Conservation (phyloP, 306 rosid genomes). For the Datisca glomerata region DNA sequence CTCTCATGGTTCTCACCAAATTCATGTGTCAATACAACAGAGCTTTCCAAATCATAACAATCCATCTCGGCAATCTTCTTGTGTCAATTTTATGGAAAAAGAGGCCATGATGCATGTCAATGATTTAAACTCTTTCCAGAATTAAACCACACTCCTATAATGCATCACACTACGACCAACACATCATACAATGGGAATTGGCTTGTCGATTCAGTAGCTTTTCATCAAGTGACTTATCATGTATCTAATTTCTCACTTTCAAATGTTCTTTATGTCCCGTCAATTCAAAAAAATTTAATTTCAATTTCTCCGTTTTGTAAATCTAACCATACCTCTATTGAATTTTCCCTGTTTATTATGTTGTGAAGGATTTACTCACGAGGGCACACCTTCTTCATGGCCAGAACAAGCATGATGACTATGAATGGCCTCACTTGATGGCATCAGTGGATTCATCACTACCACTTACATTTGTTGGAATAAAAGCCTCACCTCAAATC, state of each 20-base stretch:
- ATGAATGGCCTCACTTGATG: background rate
- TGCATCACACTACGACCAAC: background rate
- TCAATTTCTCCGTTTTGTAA: too few species aligned
- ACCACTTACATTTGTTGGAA: background rate
- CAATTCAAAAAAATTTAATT: background rate
- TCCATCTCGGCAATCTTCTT: too few species aligned
- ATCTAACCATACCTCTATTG: background rate
- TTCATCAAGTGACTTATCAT: background rate
- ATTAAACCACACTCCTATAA: background rate
- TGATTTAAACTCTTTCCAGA: background rate
- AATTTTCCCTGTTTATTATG: background rate
- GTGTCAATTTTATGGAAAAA: background rate
- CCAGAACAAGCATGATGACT: background rate
- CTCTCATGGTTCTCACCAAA: too few species aligned
- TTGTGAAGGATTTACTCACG: background rate
- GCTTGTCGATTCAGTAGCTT: background rate
- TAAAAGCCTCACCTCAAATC: background rate
- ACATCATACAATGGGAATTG: background rate
- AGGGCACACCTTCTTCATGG: background rate
- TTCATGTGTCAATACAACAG: too few species aligned
- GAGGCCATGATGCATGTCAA: background rate
- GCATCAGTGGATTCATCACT: background rate
- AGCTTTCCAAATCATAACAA: too few species aligned
- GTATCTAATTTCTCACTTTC: background rate
- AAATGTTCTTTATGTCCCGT: background rate